Evolutionary conservation across 169 alveolate genomes (phyloP).

Genomic region (Eimeria necatrix): DNA sequence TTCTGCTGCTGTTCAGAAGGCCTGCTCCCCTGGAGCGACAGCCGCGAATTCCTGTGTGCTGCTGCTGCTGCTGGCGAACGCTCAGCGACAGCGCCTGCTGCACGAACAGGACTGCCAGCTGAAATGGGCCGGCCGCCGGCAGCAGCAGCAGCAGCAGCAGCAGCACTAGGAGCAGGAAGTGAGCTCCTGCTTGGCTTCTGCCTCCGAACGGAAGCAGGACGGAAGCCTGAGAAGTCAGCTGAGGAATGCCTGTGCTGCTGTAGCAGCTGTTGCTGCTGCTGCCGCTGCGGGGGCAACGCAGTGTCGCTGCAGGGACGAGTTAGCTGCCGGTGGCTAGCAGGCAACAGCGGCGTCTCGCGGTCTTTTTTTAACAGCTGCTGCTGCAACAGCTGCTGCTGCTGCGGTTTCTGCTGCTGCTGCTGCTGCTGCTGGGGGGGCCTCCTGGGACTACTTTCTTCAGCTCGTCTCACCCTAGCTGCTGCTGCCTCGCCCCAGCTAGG

Average conservation of each 20-base stretch:
- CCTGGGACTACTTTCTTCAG: not conserved
- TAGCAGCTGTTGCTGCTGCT: conserved; percentile 12
- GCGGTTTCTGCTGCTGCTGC: not conserved
- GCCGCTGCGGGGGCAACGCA: not conserved
- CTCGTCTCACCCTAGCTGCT: not conserved
- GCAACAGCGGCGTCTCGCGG: not conserved
- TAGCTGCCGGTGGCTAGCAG: not conserved
- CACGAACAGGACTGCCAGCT: not conserved
- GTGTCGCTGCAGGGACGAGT: not conserved
- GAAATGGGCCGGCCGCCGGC: not conserved
- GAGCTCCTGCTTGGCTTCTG: too few species aligned
- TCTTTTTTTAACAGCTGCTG: not conserved
- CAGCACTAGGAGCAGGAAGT: not conserved
- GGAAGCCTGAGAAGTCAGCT: not conserved
- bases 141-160: conserved; percentile 1
- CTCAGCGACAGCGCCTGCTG: not conserved
- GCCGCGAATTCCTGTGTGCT: not conserved
- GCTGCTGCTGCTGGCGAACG: not conserved
- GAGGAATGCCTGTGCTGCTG: not conserved
- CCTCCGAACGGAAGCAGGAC: not conserved
- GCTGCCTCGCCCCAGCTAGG: not conserved
- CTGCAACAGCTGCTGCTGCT: not conserved
- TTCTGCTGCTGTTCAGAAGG: conserved; percentile 20
- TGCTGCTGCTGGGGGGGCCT: not conserved
- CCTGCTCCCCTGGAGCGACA: not conserved